Evolutionary conservation across 257 asterid species (phyloP).

Genomic region (Forsythia viridissima): DNA sequence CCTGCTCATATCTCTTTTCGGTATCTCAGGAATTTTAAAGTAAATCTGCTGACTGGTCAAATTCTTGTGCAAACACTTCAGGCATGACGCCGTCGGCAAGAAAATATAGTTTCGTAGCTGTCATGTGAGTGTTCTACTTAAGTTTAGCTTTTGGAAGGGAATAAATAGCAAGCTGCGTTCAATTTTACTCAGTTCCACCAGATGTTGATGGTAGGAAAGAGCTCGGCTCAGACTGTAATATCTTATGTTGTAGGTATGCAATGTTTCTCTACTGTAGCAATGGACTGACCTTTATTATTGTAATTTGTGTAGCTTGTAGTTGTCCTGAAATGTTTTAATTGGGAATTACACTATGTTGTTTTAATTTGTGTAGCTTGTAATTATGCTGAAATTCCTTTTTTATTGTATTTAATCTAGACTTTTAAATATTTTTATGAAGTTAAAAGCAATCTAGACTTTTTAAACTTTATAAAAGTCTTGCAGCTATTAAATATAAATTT

Average conservation of each 20-base stretch:
- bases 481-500: too few species aligned
- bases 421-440: too few species aligned
- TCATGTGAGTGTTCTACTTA: neutral
- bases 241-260: slow-evolving; percentile 24
- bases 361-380: neutral
- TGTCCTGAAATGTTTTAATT: too few species aligned
- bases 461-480: too few species aligned
- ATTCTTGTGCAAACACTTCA: neutral
- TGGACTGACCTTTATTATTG: neutral
- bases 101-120: neutral
- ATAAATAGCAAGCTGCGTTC: neutral
- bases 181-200: slow-evolving; percentile 14
- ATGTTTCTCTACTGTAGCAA: neutral
- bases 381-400: neutral
- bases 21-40: neutral
- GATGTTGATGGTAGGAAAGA: slow-evolving; percentile 15
- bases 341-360: too few species aligned
- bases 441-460: too few species aligned
- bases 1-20: neutral
- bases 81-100: neutral
- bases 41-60: neutral
- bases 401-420: neutral
- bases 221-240: neutral
- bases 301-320: too few species aligned
- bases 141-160: neutral